A percentile compares a stretch with the other conserved stretches of the same genome.
Evolutionary conservation across 257 asterid species (phyloP).

Genomic region (Capsicum rhomboideum): DNA sequence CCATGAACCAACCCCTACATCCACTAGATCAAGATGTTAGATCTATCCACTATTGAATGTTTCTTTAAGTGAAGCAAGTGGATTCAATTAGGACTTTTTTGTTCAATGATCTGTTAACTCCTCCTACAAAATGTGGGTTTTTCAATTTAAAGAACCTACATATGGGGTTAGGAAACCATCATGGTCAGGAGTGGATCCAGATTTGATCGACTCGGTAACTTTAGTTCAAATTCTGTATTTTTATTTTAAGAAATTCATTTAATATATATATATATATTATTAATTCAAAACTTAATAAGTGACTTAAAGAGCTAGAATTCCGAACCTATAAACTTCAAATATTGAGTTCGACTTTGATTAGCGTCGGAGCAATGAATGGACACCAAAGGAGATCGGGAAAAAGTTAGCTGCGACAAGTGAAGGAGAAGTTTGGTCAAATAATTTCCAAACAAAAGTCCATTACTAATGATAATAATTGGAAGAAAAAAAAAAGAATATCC

Average conservation of each 20-base stretch:
- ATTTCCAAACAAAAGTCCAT: too few species aligned
- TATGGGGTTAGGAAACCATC: not conserved
- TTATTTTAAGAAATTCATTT: not conserved
- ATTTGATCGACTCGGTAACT: too few species aligned
- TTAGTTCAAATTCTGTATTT: not conserved
- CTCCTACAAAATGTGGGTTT: not conserved
- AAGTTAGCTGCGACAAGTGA: not conserved
- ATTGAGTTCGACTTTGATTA: not conserved
- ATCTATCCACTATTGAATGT: not conserved
- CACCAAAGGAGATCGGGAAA: not conserved
- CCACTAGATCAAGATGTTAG: not conserved
- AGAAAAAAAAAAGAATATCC: too few species aligned
- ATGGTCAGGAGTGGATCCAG: not conserved
- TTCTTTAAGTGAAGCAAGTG: not conserved
- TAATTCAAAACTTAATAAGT: not conserved
- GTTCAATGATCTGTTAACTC: not conserved
- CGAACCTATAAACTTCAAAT: not conserved
- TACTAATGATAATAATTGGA: too few species aligned
- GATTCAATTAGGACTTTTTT: not conserved
- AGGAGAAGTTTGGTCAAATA: not conserved
- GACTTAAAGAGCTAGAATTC: fast-evolving
- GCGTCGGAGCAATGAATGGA: not conserved
- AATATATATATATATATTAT: not conserved
- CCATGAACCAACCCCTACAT: not conserved
- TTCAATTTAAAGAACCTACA: not conserved